Conservation (phyloP, 805 yeast species). For the Yamadazyma endophytica region DNA sequence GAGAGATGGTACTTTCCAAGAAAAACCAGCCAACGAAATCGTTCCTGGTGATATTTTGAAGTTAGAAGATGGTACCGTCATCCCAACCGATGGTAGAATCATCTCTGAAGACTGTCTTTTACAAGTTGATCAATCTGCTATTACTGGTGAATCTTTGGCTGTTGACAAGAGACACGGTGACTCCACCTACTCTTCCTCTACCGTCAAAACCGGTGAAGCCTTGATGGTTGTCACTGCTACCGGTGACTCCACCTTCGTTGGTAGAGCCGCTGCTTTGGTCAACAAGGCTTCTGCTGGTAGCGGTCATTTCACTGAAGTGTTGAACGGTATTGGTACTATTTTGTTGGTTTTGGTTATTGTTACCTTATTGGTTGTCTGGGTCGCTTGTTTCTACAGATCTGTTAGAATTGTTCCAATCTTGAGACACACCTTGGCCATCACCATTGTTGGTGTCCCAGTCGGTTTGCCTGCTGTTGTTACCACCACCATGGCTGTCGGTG, state of each 20-base stretch:
- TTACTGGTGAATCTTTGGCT: slow-evolving; percentile 96
- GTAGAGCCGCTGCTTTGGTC: slow-evolving; percentile 96
- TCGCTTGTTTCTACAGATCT: slow-evolving; percentile 91
- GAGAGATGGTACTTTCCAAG: slow-evolving; percentile 75
- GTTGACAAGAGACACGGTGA: slow-evolving; percentile 91
- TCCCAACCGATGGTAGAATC: slow-evolving; percentile 90
- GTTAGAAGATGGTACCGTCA: slow-evolving; percentile 88
- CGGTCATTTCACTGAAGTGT: slow-evolving; percentile 96
- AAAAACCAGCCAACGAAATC: slow-evolving; percentile 76
- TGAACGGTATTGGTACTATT: slow-evolving; percentile 95
- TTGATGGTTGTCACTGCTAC: slow-evolving; percentile 92
- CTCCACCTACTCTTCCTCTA: slow-evolving; percentile 84
- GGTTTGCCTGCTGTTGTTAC: slow-evolving; percentile 98
- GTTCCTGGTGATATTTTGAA: slow-evolving; percentile 95
- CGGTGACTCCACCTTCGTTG: slow-evolving; percentile 93
- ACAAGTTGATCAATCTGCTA: slow-evolving; percentile 94
- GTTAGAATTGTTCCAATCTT: slow-evolving; percentile 80
- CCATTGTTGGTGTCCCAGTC: slow-evolving; percentile 97
- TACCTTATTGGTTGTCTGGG: slow-evolving; percentile 87
- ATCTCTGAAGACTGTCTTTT: slow-evolving; percentile 81
- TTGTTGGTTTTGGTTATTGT: slow-evolving; percentile 83
- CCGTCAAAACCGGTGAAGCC: slow-evolving; percentile 94
- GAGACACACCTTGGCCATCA: slow-evolving; percentile 90
- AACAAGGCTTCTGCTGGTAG: slow-evolving; percentile 89
- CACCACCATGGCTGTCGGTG: slow-evolving; percentile 99